Evolutionary conservation across 164 flowering plant genomes (phyloP).

Genomic region (Aristolochia fimbriata): DNA sequence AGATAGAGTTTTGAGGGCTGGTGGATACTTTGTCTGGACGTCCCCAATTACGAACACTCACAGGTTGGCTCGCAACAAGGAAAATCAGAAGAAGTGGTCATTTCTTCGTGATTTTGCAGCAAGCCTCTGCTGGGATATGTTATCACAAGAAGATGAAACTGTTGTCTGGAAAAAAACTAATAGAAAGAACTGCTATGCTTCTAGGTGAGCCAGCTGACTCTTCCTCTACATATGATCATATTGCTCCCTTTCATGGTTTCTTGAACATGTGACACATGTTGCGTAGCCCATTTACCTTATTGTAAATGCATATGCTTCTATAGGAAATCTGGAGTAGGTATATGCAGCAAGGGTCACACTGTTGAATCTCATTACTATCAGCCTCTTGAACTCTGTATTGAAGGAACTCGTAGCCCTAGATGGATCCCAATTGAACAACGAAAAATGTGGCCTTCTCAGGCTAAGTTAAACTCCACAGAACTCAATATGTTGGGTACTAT

Average conservation of each 20-base stretch:
- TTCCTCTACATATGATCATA: not conserved
- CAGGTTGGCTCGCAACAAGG: conserved; percentile 42
- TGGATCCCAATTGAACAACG: conserved; percentile 80
- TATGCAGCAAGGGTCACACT: conserved; percentile 69
- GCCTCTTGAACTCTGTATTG: conserved; percentile 79
- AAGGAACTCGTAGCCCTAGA: conserved; percentile 70
- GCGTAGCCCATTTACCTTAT: conserved; percentile 6
- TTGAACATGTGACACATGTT: not conserved
- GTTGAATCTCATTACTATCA: conserved; percentile 81
- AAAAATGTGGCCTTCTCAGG: conserved; percentile 76
- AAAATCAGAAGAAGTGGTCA: conserved; percentile 57
- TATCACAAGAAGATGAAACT: conserved; percentile 95
- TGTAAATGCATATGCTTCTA: conserved; percentile 12
- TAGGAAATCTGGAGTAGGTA: conserved; percentile 61
- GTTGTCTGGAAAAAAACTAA: conserved; percentile 93
- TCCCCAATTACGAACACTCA: conserved; percentile 69
- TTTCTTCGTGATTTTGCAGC: conserved; percentile 47
- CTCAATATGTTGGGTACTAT: conserved; percentile 57
- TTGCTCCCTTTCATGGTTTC: not conserved
- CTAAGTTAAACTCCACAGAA: conserved; percentile 48
- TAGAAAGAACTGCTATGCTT: conserved; percentile 48
- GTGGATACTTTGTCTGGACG: conserved; percentile 99
- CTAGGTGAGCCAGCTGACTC: conserved; percentile 42
- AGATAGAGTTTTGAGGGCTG: conserved; percentile 89
- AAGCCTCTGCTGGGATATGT: conserved; percentile 80